Evolutionary conservation across 1,284 basidiomycete genomes (phyloP).

Genomic region (Pulveroboletus sp.): DNA sequence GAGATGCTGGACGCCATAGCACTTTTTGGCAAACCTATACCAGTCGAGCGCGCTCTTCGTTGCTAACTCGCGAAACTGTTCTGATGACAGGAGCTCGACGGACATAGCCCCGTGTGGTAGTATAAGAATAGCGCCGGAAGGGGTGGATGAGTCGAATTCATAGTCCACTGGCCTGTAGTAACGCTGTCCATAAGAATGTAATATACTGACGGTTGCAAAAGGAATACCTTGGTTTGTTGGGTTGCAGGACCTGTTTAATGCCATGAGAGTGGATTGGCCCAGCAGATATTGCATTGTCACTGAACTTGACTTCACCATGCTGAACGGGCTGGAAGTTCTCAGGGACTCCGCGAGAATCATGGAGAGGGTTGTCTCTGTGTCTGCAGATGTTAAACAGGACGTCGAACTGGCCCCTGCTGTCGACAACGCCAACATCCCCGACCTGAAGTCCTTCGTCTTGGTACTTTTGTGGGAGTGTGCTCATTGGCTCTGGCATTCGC

Average conservation of each 20-base stretch:
- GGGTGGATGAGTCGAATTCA: neutral
- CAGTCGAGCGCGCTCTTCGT: neutral
- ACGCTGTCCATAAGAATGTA: neutral
- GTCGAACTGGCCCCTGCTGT: neutral
- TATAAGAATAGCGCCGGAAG: neutral
- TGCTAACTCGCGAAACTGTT: neutral
- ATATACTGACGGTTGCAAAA: neutral
- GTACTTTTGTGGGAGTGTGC: neutral
- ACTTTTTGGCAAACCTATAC: neutral
- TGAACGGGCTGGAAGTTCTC: neutral
- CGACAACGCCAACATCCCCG: neutral
- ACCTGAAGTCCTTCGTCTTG: neutral
- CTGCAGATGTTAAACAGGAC: neutral
- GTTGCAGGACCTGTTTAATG: neutral
- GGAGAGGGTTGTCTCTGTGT: neutral
- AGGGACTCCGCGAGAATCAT: neutral
- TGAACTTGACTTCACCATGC: neutral
- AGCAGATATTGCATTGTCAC: neutral
- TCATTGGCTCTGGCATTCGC: neutral
- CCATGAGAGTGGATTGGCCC: neutral
- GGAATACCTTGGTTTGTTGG: neutral
- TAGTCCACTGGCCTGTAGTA: neutral
- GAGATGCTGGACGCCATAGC: neutral
- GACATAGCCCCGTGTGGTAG: neutral
- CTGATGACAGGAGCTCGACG: neutral